Conservation (phyloP, 805 yeast genomes). For the Nakazawaea ernobii region DNA sequence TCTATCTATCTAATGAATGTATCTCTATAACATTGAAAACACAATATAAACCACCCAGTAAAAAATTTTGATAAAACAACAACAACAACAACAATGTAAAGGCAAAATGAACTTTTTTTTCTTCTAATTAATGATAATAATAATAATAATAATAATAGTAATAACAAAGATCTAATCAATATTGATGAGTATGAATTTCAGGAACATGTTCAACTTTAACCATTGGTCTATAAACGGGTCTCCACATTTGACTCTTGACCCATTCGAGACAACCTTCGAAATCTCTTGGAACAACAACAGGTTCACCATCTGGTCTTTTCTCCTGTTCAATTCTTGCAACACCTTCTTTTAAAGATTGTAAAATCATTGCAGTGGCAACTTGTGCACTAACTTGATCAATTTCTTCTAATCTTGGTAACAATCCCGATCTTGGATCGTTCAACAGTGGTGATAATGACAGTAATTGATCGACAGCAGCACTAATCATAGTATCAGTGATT, state of each 20-base stretch:
- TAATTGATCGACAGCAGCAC: constrained; percentile 91
- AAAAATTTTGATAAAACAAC: not conserved
- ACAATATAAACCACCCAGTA: not conserved
- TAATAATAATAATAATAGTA: not conserved
- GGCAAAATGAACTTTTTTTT: not conserved
- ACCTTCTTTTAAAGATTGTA: constrained; percentile 85
- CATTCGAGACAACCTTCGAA: constrained; percentile 75
- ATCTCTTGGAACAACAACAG: constrained; percentile 74
- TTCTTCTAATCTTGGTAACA: constrained; percentile 82
- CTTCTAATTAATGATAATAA: too few species aligned
- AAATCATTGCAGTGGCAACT: constrained; percentile 90
- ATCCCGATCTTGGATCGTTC: constrained; percentile 66
- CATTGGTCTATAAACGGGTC: constrained; percentile 84
- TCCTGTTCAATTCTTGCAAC: constrained; percentile 73
- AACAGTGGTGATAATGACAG: constrained; percentile 84
- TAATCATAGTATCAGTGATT: constrained; percentile 86
- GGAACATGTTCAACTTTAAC: constrained; percentile 72
- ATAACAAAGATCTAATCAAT: not conserved
- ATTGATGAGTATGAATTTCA: constrained; percentile 63
- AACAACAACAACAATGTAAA: too few species aligned
- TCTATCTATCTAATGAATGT: too few species aligned
- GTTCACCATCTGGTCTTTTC: constrained; percentile 54
- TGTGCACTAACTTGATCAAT: constrained; percentile 85
- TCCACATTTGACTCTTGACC: constrained; percentile 97
- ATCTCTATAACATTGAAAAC: not conserved